Percentiles rank a stretch among this genome's conserved stretches.
These are phyloP conservation scores for Lepidium sativum DNA, from an alignment of 345 rosid species.

Conservation along the genomic window DNA sequence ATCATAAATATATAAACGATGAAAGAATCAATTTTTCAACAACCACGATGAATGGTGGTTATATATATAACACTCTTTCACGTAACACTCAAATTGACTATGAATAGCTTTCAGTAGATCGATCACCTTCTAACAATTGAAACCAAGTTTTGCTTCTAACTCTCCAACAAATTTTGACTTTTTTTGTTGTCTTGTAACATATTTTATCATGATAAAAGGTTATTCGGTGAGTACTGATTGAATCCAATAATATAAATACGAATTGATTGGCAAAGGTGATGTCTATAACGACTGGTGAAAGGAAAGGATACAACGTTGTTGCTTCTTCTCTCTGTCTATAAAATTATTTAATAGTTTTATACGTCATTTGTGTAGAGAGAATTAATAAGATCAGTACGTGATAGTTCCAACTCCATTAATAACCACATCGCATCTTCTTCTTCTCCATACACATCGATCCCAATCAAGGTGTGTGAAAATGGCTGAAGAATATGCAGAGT, in stretches of 20 bases:
- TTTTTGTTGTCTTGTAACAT: not conserved
- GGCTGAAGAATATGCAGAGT: slow-evolving; percentile 32
- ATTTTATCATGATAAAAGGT: not conserved
- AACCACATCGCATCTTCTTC: not conserved
- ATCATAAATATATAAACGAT: no score
- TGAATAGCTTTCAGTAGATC: no score
- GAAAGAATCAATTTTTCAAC: not conserved
- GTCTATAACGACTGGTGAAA: not conserved
- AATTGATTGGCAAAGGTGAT: not conserved
- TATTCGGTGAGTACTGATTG: not conserved
- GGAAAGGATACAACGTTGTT: not conserved
- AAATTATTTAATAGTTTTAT: not conserved
- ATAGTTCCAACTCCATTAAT: not conserved
- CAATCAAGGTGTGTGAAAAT: slow-evolving; percentile 4
- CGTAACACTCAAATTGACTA: not conserved
- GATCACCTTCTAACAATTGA: no score
- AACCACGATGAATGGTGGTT: not conserved
- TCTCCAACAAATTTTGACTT: not conserved
- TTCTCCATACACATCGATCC: not conserved
- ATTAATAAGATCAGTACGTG: not conserved
- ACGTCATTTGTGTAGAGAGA: not conserved
- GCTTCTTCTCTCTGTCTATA: not conserved
- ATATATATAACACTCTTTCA: no score
- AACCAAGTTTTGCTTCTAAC: not conserved
- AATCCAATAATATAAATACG: not conserved